These are phyloP conservation scores for Rhizopogon vinicolor DNA, from an alignment of 768 basidiomycete genomes.

Conservation along the genomic window DNA sequence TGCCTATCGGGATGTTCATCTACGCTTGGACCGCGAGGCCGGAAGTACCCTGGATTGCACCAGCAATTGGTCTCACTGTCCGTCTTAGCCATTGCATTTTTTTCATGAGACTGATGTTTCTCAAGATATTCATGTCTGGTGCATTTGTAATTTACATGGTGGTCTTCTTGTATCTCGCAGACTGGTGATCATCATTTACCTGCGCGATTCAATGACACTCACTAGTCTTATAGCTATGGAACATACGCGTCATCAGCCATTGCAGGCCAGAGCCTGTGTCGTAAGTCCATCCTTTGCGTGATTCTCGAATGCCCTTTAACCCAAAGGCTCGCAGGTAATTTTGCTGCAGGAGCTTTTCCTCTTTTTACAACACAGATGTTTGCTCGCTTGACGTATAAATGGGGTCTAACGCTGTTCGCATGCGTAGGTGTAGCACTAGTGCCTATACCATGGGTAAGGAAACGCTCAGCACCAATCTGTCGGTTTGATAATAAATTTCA, in stretches of 20 bases:
- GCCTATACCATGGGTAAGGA: slow-evolving; percentile 47
- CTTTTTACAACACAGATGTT: slow-evolving; percentile 59
- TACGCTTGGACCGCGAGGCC: slow-evolving; percentile 60
- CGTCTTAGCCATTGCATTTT: neutral
- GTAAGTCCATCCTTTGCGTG: slow-evolving; percentile 24
- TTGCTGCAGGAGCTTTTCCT: slow-evolving; percentile 45
- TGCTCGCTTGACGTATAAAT: slow-evolving; percentile 42
- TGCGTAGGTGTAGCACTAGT: slow-evolving; percentile 43
- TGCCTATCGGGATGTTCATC: slow-evolving; percentile 59
- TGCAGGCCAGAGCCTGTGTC: slow-evolving; percentile 52
- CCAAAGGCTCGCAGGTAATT: slow-evolving; percentile 30
- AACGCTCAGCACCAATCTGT: neutral
- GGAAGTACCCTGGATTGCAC: slow-evolving; percentile 50
- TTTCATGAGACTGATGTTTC: neutral
- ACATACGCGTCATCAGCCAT: slow-evolving; percentile 58
- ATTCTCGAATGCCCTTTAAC: neutral
- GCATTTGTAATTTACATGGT: slow-evolving; percentile 45
- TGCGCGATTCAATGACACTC: neutral
- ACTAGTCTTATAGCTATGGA: slow-evolving; percentile 32
- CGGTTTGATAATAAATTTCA: neutral
- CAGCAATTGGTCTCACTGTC: slow-evolving; percentile 1
- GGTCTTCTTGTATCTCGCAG: slow-evolving; percentile 51
- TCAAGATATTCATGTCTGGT: slow-evolving; percentile 40
- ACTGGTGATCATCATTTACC: slow-evolving; percentile 32
- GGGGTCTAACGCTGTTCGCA: slow-evolving; percentile 50